A percentile compares a stretch with the other conserved stretches of the same genome.
These are phyloP conservation scores for Podila horticola DNA, from an alignment of 192 early-diverging fungal genomes.

Conservation along the genomic window DNA sequence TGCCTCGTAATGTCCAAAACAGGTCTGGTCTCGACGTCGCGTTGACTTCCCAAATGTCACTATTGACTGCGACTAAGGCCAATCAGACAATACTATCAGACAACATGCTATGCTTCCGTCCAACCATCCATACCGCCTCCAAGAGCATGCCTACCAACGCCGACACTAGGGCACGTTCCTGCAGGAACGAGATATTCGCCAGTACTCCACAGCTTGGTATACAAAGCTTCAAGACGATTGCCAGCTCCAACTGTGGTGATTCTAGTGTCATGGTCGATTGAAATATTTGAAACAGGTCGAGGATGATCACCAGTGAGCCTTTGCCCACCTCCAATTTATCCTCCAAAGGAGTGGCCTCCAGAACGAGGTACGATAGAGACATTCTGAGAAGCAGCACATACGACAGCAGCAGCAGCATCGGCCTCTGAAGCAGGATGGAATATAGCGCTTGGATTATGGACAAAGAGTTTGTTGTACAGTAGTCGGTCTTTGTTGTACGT, in stretches of 20 bases:
- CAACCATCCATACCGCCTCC: conserved; percentile 67
- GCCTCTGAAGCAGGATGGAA: background rate
- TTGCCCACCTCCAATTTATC: conserved; percentile 54
- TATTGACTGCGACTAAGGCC: conserved; percentile 56
- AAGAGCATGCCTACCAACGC: conserved; percentile 63
- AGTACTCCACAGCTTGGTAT: conserved; percentile 36
- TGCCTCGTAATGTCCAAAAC: conserved; percentile 70
- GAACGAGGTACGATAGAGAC: conserved; percentile 54
- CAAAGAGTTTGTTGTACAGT: no score
- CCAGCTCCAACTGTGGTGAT: conserved; percentile 58
- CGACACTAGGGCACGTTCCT: conserved; percentile 67
- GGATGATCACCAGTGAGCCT: conserved; percentile 60
- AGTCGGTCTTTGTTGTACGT: no score
- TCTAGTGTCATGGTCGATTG: background rate
- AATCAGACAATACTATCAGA: conserved; percentile 57
- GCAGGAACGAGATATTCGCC: conserved; percentile 55
- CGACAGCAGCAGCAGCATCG: conserved; percentile 31
- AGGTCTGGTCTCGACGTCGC: conserved; percentile 59
- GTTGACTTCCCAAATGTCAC: conserved; percentile 50
- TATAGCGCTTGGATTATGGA: no score
- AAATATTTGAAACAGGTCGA: conserved; percentile 1
- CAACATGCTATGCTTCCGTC: conserved; percentile 60
- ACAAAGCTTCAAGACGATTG: conserved; percentile 61
- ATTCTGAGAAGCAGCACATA: conserved; percentile 40
- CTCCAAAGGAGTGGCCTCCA: conserved; percentile 70